Base-by-base conservation (phyloP, 2,329 filamentous ascomycete genomes). In the Cladobotryum mycophilum region DNA sequence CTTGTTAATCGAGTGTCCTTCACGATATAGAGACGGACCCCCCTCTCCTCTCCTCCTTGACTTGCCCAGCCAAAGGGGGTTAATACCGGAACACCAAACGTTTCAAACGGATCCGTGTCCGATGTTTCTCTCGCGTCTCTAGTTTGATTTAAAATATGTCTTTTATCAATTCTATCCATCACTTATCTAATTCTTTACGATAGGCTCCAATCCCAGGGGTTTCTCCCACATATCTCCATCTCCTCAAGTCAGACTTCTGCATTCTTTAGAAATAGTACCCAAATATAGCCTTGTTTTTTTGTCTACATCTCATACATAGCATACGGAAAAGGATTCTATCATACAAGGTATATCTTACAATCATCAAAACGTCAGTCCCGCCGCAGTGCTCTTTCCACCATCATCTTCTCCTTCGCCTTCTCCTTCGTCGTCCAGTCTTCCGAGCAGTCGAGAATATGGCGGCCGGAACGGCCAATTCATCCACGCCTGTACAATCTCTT, bases 391-490 rank as follows among this genome's bases (percentile, higher is more conserved):
- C 47, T 58, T 62, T 9, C 17, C 22, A 3, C 65, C 63, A 2
- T 67, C 67, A 0, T 63, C 60, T 1, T 60, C 62, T 0, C 36
- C 56, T 2, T 61, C 56, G 6, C 3, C 35, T 1, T 60, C 58
- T 3, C 30, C 33, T 5, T 67, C 67, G 7, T 70, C 67, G n/a
- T 61, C 52, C 52, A 66, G 55, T 22, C 75, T 68, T 5, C 67
- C 67, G n/a, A 81, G 65, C 47, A 82, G 64, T 52, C 79, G 69
- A 5, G 64, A 41, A 54, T 76, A 78, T 2, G 61, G 57, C 1
- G 81, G 82, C 3, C 68, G 66, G 56, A 86, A 87, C 0, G 84
- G 84, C 85, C 85, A 89, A 46, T 76, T 68, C 64, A 80, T 72
- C 74, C 81, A 88, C 0, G 76, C 75, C 56, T 78, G 71, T 4